These are phyloP conservation scores for Hanseniaspora clermontiae DNA, from an alignment of 805 yeast genomes.

Conservation along the genomic window DNA sequence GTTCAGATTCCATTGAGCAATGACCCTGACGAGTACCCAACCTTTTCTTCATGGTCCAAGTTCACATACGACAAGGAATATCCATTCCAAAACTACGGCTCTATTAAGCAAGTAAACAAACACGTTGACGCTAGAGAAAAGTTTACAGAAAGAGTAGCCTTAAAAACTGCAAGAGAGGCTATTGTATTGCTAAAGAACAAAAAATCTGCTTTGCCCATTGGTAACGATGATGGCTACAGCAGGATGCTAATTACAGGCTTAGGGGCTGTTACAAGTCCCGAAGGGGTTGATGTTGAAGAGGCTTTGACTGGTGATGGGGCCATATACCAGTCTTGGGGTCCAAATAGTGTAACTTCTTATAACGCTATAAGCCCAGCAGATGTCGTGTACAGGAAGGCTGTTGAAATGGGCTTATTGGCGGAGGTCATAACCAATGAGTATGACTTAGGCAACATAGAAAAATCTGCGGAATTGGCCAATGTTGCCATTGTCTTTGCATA, in stretches of 20 bases:
- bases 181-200: constrained; percentile 43
- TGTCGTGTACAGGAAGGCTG: constrained; percentile 39
- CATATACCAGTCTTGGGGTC: constrained; percentile 52
- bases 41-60: constrained; percentile 47
- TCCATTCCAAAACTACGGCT: constrained; percentile 43
- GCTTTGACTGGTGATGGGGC: constrained; percentile 43
- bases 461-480: constrained; percentile 39
- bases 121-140: constrained; percentile 42
- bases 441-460: constrained; percentile 34
- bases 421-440: constrained; percentile 37
- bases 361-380: constrained; percentile 47
- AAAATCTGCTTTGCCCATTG: constrained; percentile 41
- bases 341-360: constrained; percentile 46
- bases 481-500: constrained; percentile 42
- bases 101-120: constrained; percentile 41
- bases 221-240: constrained; percentile 32
- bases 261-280: constrained; percentile 40
- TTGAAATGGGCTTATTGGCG: constrained; percentile 34
- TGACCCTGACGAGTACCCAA: constrained; percentile 35
- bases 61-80: constrained; percentile 43
- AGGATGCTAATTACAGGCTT: constrained; percentile 37
- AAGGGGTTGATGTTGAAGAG: constrained; percentile 44
- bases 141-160: constrained; percentile 37
- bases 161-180: constrained; percentile 45
- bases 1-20: constrained; percentile 28